A percentile compares a stretch with the other conserved stretches of the same genome.
phyloP scores from a whole-genome alignment of 2,329 filamentous ascomycete genomes.

The Fusarium sp. region DNA sequence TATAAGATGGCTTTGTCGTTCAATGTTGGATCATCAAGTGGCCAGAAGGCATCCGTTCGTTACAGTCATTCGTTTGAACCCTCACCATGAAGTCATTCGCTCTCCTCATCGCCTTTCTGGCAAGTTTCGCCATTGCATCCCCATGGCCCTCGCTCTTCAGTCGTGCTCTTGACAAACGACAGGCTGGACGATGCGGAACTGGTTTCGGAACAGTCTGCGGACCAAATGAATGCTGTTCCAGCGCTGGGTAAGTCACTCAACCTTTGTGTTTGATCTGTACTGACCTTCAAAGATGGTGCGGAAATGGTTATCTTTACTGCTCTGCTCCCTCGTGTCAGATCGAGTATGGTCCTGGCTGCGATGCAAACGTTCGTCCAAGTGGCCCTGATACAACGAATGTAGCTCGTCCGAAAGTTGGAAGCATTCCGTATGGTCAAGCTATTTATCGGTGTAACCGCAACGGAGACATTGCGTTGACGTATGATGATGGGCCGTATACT shows the following conservation, averaged over 20 bases:
- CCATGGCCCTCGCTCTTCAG: background rate
- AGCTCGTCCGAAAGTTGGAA: slow-evolving; percentile 62
- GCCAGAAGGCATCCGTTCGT: slow-evolving; percentile 29
- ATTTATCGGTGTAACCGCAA: slow-evolving; percentile 53
- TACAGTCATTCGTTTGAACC: slow-evolving; percentile 34
- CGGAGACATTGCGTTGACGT: slow-evolving; percentile 54
- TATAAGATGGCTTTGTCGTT: background rate
- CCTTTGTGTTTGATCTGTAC: background rate
- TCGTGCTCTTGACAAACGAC: slow-evolving; percentile 22
- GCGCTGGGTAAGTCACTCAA: slow-evolving; percentile 47
- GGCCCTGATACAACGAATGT: slow-evolving; percentile 65
- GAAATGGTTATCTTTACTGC: slow-evolving; percentile 64
- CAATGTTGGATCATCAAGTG: background rate
- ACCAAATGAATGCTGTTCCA: slow-evolving; percentile 52
- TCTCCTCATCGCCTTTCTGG: slow-evolving; percentile 6
- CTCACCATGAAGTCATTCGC: slow-evolving; percentile 24
- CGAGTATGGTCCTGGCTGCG: slow-evolving; percentile 67
- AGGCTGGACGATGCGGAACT: slow-evolving; percentile 55
- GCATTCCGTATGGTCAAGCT: slow-evolving; percentile 63
- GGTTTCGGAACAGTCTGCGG: slow-evolving; percentile 48
- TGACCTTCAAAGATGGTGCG: slow-evolving; percentile 59
- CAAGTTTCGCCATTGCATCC: background rate
- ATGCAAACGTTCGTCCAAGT: slow-evolving; percentile 62
- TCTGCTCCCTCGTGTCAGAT: slow-evolving; percentile 69
- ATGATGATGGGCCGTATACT: slow-evolving; percentile 56